A percentile compares a stretch with the other conserved stretches of the same genome.
Evolutionary conservation across 495 filamentous ascomycete species (phyloP).

Genomic region (Gamarada debralockiae): DNA sequence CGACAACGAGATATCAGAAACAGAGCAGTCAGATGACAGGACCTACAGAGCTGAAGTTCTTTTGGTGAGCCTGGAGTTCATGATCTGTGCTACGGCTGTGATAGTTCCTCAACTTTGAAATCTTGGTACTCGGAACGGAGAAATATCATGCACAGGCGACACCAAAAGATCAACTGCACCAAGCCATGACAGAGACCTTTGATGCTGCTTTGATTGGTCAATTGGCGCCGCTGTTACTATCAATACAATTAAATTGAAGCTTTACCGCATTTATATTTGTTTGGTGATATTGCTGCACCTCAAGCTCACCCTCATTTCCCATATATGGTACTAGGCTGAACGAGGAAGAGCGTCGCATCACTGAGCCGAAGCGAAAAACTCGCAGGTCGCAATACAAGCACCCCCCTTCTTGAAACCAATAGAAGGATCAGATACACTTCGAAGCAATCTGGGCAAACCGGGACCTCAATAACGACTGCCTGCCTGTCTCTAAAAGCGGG

Average conservation of each 20-base stretch:
- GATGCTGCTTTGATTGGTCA: not conserved
- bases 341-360: not conserved
- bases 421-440: constrained; percentile 1
- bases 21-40: too few relatives aligned
- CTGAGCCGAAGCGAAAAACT: not conserved
- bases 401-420: constrained; percentile 4
- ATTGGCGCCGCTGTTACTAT: constrained; percentile 12
- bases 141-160: not conserved
- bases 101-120: not conserved
- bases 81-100: not conserved
- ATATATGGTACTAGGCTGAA: not conserved
- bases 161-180: not conserved
- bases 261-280: constrained; percentile 2
- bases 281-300: not conserved
- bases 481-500: not conserved
- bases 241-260: not conserved
- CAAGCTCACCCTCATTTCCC: constrained; percentile 3
- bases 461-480: too few relatives aligned
- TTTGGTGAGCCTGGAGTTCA: too few relatives aligned
- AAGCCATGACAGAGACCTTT: not conserved
- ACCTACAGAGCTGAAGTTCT: too few relatives aligned
- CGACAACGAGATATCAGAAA: too few relatives aligned
- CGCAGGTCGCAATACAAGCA: not conserved
- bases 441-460: too few relatives aligned
- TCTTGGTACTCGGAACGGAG: constrained; percentile 6